Percentiles rank a stretch among this genome's conserved stretches.
Conservation (phyloP, 192 early-diverging fungal species). For the Piromyces finnis region DNA sequence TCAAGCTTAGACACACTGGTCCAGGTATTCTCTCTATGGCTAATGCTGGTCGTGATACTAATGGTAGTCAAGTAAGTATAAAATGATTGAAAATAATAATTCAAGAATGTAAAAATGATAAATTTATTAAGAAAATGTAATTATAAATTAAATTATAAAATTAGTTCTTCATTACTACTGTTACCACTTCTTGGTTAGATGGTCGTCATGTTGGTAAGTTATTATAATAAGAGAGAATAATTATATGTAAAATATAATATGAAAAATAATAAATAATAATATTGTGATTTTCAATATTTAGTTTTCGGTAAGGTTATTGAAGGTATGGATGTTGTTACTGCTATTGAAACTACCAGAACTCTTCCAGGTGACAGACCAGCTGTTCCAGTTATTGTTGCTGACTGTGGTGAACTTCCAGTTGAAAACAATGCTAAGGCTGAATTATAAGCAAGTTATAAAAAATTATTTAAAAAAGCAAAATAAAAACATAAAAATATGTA, state of each 20-base stretch:
- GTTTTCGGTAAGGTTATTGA: slow-evolving; percentile 33
- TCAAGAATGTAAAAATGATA: too few relatives aligned
- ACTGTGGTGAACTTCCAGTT: slow-evolving; percentile 20
- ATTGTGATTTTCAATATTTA: background rate
- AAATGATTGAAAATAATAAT: too few relatives aligned
- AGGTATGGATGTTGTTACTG: slow-evolving; percentile 26
- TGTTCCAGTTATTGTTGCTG: slow-evolving; percentile 22
- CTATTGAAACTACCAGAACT: slow-evolving; percentile 1
- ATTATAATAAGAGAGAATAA: too few relatives aligned
- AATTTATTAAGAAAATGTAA: too few relatives aligned
- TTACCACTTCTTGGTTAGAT: slow-evolving; percentile 28
- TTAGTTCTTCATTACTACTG: slow-evolving; percentile 31
- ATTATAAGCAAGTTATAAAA: background rate
- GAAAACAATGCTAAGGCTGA: slow-evolving; percentile 12
- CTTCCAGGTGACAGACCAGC: slow-evolving; percentile 31
- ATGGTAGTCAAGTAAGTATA: background rate
- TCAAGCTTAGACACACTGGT: slow-evolving; percentile 35
- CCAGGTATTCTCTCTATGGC: background rate
- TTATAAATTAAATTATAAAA: too few relatives aligned
- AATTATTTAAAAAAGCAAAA: background rate
- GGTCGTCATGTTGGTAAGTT: slow-evolving; percentile 26
- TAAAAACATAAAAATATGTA: background rate
- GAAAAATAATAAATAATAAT: too few relatives aligned
- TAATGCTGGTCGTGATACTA: background rate
- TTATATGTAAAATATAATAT: too few relatives aligned